A percentile compares a stretch with the other conserved stretches of the same genome.
These are phyloP conservation scores for Zymoseptoria ardabiliae DNA, from an alignment of 2,329 filamentous ascomycete genomes.

Conservation along the genomic window DNA sequence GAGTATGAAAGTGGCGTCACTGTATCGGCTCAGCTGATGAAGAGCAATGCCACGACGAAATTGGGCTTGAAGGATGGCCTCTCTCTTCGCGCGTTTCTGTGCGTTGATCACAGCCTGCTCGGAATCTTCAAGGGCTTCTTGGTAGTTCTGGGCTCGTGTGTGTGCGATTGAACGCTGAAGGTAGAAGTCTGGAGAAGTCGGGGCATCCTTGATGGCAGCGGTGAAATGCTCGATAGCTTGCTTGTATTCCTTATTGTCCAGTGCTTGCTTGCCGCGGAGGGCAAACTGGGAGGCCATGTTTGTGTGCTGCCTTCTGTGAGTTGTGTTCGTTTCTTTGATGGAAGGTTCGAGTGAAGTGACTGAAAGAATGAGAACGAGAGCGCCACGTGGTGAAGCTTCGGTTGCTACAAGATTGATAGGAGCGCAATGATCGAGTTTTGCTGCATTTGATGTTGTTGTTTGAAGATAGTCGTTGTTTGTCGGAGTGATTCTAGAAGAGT, in stretches of 20 bases:
- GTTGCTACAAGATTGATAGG: neutral
- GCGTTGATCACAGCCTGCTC: constrained; percentile 53
- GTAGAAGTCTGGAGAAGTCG: constrained; percentile 68
- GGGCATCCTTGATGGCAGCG: constrained; percentile 53
- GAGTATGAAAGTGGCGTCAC: constrained; percentile 67
- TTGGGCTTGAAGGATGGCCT: constrained; percentile 73
- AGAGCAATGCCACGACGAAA: constrained; percentile 70
- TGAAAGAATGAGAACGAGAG: neutral
- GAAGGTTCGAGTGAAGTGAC: neutral
- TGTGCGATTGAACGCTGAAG: constrained; percentile 75
- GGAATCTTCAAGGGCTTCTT: constrained; percentile 39
- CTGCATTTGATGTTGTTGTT: neutral
- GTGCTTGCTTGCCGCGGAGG: constrained; percentile 52
- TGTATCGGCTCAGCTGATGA: constrained; percentile 62
- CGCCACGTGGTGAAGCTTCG: neutral
- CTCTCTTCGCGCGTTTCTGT: constrained; percentile 64
- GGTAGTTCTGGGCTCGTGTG: constrained; percentile 50
- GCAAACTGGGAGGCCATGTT: constrained; percentile 44
- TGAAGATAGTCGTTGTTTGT: neutral
- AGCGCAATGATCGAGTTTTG: neutral
- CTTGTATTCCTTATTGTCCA: constrained; percentile 56
- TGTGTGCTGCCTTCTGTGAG: neutral
- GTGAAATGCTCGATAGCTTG: constrained; percentile 63
- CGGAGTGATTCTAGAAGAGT: neutral
- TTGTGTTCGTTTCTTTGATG: neutral